Percentiles rank a stretch among this genome's conserved stretches.
Evolutionary conservation across 129 eudicot genomes (phyloP).

Genomic region (Kitagawia praeruptora): DNA sequence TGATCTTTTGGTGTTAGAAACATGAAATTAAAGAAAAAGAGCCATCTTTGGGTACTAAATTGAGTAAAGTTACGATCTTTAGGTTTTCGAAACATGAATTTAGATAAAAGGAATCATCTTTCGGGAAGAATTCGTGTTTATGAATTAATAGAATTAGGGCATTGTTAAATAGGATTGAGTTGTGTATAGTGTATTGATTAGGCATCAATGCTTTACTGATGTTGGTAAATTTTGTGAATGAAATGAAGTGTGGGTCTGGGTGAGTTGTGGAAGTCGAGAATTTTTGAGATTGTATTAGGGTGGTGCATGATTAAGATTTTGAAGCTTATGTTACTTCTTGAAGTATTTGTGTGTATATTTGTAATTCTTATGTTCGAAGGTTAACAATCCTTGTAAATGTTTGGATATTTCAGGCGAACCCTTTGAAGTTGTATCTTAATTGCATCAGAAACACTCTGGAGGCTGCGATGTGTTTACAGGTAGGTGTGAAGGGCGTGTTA

Average conservation of each 20-base stretch:
- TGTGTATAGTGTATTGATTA: neutral
- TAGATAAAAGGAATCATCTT: too few species aligned
- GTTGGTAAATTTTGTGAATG: neutral
- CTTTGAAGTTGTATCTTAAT: slow-evolving; percentile 60
- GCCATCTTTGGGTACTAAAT: neutral
- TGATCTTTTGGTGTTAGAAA: neutral
- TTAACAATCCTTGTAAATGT: neutral
- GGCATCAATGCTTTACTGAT: neutral
- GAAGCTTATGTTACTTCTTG: neutral
- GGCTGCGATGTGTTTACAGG: slow-evolving; percentile 83
- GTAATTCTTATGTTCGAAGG: neutral
- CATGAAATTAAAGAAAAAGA: neutral
- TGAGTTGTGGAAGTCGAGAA: neutral
- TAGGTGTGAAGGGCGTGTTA: neutral
- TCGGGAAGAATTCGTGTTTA: too few species aligned
- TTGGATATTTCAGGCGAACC: slow-evolving; percentile 42
- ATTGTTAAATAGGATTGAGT: neutral
- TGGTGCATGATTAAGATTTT: neutral
- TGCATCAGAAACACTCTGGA: slow-evolving; percentile 91
- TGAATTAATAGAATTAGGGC: neutral
- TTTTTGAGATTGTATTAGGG: neutral
- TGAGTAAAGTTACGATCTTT: too few species aligned
- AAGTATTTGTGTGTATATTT: neutral
- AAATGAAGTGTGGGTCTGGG: too few species aligned
- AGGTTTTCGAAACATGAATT: too few species aligned